phyloP scores from a whole-genome alignment of 2,329 filamentous ascomycete species.

The Exophiala sp. region DNA sequence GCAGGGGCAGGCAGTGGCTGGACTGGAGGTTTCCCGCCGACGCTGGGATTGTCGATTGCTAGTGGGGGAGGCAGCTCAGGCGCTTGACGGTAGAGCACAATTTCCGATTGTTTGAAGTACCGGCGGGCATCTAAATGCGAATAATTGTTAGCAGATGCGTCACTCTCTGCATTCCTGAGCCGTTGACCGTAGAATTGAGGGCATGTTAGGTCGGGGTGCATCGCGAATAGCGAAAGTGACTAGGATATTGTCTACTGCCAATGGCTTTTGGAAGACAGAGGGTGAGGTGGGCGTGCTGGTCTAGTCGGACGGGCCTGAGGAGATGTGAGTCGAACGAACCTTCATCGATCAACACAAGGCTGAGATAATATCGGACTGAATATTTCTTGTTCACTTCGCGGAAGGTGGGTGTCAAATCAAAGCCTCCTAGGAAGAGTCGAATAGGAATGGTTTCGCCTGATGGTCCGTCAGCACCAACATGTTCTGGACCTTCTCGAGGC shows the following conservation, averaged over 20 bases:
- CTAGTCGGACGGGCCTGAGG: neutral
- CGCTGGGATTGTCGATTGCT: conserved; percentile 26
- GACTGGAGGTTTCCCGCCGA: conserved; percentile 27
- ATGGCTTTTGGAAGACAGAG: neutral
- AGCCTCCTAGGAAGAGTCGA: conserved; percentile 90
- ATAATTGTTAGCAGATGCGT: neutral
- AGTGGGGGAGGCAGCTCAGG: conserved; percentile 34
- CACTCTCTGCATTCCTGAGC: neutral
- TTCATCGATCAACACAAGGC: conserved; percentile 91
- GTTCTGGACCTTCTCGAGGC: neutral
- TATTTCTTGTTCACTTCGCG: conserved; percentile 99
- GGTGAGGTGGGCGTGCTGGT: too few species aligned
- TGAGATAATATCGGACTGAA: conserved; percentile 95
- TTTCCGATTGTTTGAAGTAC: conserved; percentile 99
- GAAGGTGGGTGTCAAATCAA: conserved; percentile 96
- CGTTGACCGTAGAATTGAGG: too few species aligned
- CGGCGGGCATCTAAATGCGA: conserved; percentile 66
- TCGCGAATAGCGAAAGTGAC: too few species aligned
- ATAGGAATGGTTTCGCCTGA: conserved; percentile 87
- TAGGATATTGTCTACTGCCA: too few species aligned
- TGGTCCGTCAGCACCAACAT: conserved; percentile 6
- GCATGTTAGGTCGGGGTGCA: too few species aligned
- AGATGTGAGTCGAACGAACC: conserved; percentile 46
- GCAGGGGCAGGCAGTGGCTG: conserved; percentile 26
- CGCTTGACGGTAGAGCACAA: conserved; percentile 83